Percentiles rank a stretch among this genome's conserved stretches.
Evolutionary conservation across 164 flowering plant genomes (phyloP).

Genomic region (Macadamia integrifolia): DNA sequence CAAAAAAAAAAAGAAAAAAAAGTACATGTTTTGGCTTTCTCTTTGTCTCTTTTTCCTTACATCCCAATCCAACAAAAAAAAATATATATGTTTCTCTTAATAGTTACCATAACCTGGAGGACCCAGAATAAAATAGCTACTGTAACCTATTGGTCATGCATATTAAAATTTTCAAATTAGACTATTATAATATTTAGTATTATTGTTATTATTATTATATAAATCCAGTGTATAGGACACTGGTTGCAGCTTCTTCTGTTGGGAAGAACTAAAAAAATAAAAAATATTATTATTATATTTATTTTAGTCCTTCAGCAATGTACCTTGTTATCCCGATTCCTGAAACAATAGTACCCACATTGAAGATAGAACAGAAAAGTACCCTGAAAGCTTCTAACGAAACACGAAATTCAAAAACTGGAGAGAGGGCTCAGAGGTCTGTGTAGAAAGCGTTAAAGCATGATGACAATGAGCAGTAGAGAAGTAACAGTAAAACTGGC

Average conservation of each 20-base stretch:
- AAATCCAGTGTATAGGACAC: no score
- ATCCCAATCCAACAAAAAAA: not conserved
- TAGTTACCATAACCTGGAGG: no score
- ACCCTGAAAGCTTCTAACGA: not conserved
- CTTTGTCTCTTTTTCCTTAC: not conserved
- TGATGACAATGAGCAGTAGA: constrained; percentile 3
- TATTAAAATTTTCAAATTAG: not conserved
- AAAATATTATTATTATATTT: not conserved
- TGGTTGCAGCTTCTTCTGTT: no score
- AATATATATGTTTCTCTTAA: no score
- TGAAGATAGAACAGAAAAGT: not conserved
- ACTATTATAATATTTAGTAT: not conserved
- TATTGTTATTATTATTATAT: no score
- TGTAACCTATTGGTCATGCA: not conserved
- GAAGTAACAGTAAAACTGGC: constrained; percentile 7
- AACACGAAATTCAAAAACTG: not conserved
- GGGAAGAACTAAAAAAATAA: no score
- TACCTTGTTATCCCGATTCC: not conserved
- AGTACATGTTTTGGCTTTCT: not conserved
- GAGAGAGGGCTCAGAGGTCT: not conserved
- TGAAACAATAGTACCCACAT: not conserved
- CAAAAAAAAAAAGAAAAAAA: no score
- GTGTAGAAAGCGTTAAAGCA: constrained; percentile 9
- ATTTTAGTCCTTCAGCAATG: not conserved
- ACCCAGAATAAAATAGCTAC: not conserved